Percentiles rank a stretch among this genome's conserved stretches.
These are phyloP conservation scores for Teunomyces funiuensis DNA, from an alignment of 805 yeast species.

Conservation along the genomic window DNA sequence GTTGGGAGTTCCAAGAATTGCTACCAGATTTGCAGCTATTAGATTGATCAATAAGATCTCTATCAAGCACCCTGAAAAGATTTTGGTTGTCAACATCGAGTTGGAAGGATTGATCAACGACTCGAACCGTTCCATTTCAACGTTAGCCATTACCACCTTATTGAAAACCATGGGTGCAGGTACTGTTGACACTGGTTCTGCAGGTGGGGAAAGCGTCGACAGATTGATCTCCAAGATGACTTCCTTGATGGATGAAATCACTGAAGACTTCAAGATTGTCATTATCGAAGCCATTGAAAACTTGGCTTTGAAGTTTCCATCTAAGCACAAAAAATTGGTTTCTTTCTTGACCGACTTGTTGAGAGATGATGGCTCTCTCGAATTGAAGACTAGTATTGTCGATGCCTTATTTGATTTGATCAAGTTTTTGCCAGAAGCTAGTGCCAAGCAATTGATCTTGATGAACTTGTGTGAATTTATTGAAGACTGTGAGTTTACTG, in stretches of 20 bases:
- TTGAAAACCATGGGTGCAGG: conserved; percentile 89
- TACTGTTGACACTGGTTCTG: conserved; percentile 32
- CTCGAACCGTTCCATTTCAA: conserved; percentile 86
- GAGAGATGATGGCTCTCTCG: conserved; percentile 87
- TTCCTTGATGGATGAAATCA: conserved; percentile 85
- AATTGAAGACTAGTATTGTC: conserved; percentile 81
- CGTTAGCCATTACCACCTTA: conserved; percentile 94
- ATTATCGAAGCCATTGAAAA: conserved; percentile 94
- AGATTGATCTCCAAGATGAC: conserved; percentile 84
- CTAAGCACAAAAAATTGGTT: conserved; percentile 80
- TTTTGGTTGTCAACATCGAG: conserved; percentile 77
- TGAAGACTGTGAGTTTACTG: conserved; percentile 97
- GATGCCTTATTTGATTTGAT: conserved; percentile 93
- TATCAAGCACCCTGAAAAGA: conserved; percentile 73
- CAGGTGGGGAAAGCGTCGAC: conserved; percentile 67
- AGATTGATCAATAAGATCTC: conserved; percentile 86
- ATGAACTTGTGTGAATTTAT: conserved; percentile 93
- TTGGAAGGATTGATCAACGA: conserved; percentile 86
- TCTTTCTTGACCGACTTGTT: conserved; percentile 78
- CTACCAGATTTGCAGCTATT: conserved; percentile 90
- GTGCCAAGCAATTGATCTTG: conserved; percentile 77
- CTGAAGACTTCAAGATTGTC: conserved; percentile 93
- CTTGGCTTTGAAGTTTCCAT: conserved; percentile 88
- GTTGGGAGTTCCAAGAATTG: conserved; percentile 83
- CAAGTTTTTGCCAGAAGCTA: conserved; percentile 69